phyloP scores from a whole-genome alignment of 1,284 basidiomycete genomes.

The Neotropicomus parvogracilis region DNA sequence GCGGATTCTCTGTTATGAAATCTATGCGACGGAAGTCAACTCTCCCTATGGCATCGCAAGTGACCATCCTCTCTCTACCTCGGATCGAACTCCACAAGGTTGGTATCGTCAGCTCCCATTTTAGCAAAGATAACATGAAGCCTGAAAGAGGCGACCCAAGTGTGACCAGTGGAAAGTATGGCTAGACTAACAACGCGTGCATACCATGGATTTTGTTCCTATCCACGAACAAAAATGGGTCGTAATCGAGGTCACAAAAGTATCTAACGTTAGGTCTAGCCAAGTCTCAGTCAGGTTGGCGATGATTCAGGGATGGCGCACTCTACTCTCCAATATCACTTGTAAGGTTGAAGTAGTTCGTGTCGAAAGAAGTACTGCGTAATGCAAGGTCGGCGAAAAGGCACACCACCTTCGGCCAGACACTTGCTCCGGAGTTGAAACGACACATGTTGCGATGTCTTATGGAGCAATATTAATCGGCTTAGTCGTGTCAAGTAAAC shows the following conservation, averaged over 20 bases:
- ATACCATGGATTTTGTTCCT: constrained; percentile 69
- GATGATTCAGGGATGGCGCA: constrained; percentile 22
- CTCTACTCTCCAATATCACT: constrained; percentile 85
- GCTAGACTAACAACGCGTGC: constrained; percentile 4
- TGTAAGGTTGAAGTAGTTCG: constrained; percentile 63
- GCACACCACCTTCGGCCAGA: neutral
- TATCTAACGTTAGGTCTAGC: constrained; percentile 67
- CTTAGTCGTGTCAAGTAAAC: neutral
- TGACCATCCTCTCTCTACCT: constrained; percentile 38
- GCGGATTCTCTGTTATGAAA: constrained; percentile 64
- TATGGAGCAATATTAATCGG: neutral
- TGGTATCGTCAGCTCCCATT: constrained; percentile 76
- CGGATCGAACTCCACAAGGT: constrained; percentile 73
- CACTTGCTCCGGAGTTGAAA: constrained; percentile 76
- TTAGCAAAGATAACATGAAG: constrained; percentile 76
- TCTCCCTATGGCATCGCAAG: neutral
- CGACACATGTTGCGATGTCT: constrained; percentile 80
- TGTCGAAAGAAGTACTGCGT: constrained; percentile 75
- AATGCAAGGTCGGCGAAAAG: constrained; percentile 9
- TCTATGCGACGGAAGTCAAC: constrained; percentile 38
- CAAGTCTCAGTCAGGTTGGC: constrained; percentile 4
- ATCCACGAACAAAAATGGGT: constrained; percentile 80
- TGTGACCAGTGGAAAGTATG: neutral
- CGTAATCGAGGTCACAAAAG: constrained; percentile 74
- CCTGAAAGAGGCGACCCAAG: constrained; percentile 38